A percentile compares a stretch with the other conserved stretches of the same genome.
Evolutionary conservation across 495 filamentous ascomycete genomes (phyloP).

Genomic region (Neurospora intermedia): DNA sequence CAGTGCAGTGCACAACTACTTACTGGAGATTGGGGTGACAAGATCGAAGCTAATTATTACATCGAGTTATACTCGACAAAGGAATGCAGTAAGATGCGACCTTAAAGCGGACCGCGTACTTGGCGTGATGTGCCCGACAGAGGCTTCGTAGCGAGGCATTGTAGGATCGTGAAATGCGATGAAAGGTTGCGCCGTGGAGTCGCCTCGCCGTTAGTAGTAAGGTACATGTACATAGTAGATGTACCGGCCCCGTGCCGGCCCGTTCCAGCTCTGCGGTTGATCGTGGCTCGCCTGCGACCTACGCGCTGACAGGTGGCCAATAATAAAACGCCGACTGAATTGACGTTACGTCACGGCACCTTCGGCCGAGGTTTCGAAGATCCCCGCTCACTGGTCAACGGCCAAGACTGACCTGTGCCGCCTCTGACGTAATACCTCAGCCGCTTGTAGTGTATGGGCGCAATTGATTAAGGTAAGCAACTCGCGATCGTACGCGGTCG

Average conservation of each 20-base stretch:
- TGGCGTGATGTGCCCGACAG: not conserved
- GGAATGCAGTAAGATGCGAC: not conserved
- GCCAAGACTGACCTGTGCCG: not conserved
- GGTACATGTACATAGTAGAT: too few relatives aligned
- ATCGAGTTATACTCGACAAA: not conserved
- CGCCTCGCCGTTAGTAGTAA: not conserved
- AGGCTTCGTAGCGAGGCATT: not conserved
- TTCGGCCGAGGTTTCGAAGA: not conserved
- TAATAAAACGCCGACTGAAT: not conserved
- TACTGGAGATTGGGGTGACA: not conserved
- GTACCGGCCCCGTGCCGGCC: not conserved
- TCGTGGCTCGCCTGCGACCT: not conserved
- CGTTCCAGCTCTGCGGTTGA: not conserved
- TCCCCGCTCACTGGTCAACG: not conserved
- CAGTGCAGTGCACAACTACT: not conserved
- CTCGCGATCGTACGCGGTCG: not conserved
- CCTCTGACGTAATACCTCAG: slow-evolving; percentile 12
- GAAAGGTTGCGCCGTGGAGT: not conserved
- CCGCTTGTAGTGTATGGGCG: not conserved
- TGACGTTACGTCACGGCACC: not conserved
- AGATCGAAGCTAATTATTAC: not conserved
- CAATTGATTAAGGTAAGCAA: not conserved
- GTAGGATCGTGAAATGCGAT: not conserved
- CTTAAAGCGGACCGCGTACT: not conserved
- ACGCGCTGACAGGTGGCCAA: not conserved